Conservation (phyloP, 2,329 filamentous ascomycete genomes). For the Trichoderma harzianum region DNA sequence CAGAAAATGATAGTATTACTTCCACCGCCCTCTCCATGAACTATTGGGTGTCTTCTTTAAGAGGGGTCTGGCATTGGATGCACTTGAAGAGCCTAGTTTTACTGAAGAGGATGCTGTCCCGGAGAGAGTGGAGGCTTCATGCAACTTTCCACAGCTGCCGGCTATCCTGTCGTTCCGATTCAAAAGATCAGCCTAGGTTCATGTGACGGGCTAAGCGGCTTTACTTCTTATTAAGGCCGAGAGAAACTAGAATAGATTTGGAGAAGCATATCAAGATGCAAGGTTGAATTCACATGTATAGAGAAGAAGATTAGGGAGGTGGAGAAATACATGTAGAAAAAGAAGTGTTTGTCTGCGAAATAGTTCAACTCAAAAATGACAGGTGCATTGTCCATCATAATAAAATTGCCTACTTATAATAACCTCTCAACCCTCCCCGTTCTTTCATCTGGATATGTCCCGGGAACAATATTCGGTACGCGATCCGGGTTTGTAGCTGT, state of each 20-base stretch:
- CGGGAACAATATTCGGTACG: not conserved
- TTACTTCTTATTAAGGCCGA: not conserved
- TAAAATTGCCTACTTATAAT: not conserved
- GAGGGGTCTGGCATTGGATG: conserved; percentile 41
- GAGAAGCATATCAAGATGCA: not conserved
- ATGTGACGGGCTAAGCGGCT: not conserved
- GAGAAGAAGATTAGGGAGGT: not conserved
- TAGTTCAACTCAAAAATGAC: not conserved
- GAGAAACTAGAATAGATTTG: not conserved
- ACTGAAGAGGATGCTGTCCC: conserved; percentile 31
- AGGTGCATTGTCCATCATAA: not conserved
- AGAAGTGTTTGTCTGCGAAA: not conserved
- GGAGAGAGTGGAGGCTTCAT: conserved; percentile 31
- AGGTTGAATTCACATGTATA: not conserved
- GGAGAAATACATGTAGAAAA: not conserved
- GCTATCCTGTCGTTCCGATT: conserved; percentile 27
- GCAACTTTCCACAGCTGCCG: conserved; percentile 40
- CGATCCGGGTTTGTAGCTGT: conserved; percentile 7
- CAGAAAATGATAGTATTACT: conserved; percentile 31
- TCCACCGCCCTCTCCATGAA: conserved; percentile 45
- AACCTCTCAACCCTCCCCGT: not conserved
- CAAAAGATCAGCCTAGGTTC: not conserved
- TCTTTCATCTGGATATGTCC: not conserved
- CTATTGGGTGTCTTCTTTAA: conserved; percentile 43
- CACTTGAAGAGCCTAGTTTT: conserved; percentile 46